These are phyloP conservation scores for Colletotrichum liaoningense DNA, from an alignment of 2,329 filamentous ascomycete genomes.

Conservation along the genomic window DNA sequence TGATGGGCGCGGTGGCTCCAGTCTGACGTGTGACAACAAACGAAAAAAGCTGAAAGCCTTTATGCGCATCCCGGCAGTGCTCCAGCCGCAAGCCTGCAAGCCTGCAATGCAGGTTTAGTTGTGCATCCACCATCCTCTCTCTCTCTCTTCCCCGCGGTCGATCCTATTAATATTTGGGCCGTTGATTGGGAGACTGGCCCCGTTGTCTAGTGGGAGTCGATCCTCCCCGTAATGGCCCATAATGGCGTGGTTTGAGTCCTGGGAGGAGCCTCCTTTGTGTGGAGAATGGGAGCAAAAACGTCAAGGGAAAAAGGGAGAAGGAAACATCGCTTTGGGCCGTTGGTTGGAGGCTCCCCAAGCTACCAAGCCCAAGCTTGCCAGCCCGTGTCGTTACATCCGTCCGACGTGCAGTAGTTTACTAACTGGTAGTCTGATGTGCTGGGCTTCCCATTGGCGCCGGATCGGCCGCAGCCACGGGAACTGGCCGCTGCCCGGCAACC, in stretches of 20 bases:
- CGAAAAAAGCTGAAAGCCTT: slow-evolving; percentile 2
- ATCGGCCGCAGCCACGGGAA: slow-evolving; percentile 5
- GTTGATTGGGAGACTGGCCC: slow-evolving; percentile 14
- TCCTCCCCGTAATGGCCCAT: neutral
- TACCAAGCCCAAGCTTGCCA: neutral
- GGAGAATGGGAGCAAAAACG: neutral
- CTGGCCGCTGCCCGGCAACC: slow-evolving; percentile 21
- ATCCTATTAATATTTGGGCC: slow-evolving; percentile 16
- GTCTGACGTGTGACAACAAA: slow-evolving; percentile 31
- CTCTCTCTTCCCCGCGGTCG: neutral
- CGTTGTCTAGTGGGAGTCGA: slow-evolving; percentile 3
- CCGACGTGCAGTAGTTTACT: neutral
- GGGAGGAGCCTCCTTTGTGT: neutral
- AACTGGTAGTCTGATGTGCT: neutral
- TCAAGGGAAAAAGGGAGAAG: neutral
- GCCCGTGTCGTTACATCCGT: neutral
- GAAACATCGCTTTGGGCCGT: neutral
- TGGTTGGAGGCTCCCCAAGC: neutral
- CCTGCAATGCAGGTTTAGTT: neutral
- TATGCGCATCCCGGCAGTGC: neutral
- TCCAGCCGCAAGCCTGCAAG: neutral
- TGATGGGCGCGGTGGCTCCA: slow-evolving; percentile 17
- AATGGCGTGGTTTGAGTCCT: neutral
- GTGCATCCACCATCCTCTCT: too few relatives aligned
- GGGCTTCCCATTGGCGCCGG: too few relatives aligned